Evolutionary conservation across 371 early-diverging fungal species (phyloP).

Genomic region (Lichtheimia hyalospora): DNA sequence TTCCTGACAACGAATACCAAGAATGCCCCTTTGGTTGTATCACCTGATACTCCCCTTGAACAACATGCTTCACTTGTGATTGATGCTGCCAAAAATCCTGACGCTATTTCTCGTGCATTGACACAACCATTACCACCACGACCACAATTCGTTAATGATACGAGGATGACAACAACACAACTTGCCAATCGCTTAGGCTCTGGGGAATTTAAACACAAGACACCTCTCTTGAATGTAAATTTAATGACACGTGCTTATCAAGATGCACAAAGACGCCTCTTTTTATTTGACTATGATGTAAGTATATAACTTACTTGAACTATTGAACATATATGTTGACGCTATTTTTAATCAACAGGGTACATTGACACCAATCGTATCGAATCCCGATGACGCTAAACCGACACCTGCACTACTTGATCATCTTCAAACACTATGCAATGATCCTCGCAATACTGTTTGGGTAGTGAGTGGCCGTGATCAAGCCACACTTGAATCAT

Average conservation of each 20-base stretch:
- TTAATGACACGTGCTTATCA: slow-evolving; percentile 39
- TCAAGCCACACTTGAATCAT: slow-evolving; percentile 56
- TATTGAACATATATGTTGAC: neutral
- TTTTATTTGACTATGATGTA: slow-evolving; percentile 86
- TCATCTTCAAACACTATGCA: slow-evolving; percentile 60
- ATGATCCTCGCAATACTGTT: slow-evolving; percentile 80
- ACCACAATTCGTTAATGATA: neutral
- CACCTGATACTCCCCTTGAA: slow-evolving; percentile 44
- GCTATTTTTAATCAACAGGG: slow-evolving; percentile 49
- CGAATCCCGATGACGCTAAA: slow-evolving; percentile 70
- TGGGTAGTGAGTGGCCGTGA: slow-evolving; percentile 92
- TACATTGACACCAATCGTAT: slow-evolving; percentile 80
- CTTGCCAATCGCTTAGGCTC: neutral
- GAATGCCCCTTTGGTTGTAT: slow-evolving; percentile 5
- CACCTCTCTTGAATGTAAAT: slow-evolving; percentile 58
- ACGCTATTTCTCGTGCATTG: neutral
- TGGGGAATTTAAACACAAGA: slow-evolving; percentile 62
- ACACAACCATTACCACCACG: neutral
- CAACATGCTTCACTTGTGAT: slow-evolving; percentile 68
- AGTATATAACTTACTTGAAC: slow-evolving; percentile 5
- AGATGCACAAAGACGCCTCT: slow-evolving; percentile 55
- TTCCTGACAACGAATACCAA: slow-evolving; percentile 35
- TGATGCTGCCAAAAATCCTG: neutral
- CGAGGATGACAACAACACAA: too few species aligned
- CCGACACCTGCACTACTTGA: slow-evolving; percentile 68